phyloP scores from a whole-genome alignment of 352 stramenopile species.

The Peronosclerospora sorghi region DNA sequence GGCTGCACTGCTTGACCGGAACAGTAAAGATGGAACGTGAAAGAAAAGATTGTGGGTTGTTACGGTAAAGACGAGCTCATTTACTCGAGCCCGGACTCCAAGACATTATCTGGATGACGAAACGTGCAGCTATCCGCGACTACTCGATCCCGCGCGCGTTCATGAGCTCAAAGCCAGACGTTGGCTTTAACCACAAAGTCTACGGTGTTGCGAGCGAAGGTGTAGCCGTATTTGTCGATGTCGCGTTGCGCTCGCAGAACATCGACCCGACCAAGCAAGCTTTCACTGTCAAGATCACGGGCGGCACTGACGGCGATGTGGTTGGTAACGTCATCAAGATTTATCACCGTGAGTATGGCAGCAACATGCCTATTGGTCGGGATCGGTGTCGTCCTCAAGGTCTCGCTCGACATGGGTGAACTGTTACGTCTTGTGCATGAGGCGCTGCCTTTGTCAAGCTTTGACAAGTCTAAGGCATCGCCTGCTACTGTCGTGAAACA shows the following conservation, averaged over 20 bases:
- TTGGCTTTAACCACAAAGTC: constrained; percentile 82
- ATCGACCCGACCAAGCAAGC: constrained; percentile 65
- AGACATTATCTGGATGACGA: constrained; percentile 79
- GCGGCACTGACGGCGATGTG: constrained; percentile 95
- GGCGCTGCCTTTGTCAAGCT: constrained; percentile 82
- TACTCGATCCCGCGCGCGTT: constrained; percentile 77
- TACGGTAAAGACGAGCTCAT: constrained; percentile 80
- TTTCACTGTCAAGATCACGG: constrained; percentile 85
- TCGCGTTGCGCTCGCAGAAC: constrained; percentile 60
- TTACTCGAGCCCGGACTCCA: constrained; percentile 65
- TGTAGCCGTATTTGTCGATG: constrained; percentile 73
- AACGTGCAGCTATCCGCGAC: constrained; percentile 61
- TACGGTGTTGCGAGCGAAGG: constrained; percentile 79
- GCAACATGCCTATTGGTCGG: constrained; percentile 91
- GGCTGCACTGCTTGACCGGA: constrained; percentile 67
- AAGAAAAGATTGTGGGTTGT: constrained; percentile 65
- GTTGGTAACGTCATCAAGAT: constrained; percentile 98
- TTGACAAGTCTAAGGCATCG: constrained; percentile 36
- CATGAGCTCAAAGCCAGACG: constrained; percentile 77
- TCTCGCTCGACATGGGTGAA: constrained; percentile 88
- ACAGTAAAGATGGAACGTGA: constrained; percentile 61
- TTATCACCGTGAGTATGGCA: constrained; percentile 86
- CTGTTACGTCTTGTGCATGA: constrained; percentile 90
- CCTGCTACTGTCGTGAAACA: constrained; percentile 55
- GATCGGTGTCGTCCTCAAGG: constrained; percentile 89